Conservation (phyloP, 768 basidiomycete genomes). For the Paxillus involutus region DNA sequence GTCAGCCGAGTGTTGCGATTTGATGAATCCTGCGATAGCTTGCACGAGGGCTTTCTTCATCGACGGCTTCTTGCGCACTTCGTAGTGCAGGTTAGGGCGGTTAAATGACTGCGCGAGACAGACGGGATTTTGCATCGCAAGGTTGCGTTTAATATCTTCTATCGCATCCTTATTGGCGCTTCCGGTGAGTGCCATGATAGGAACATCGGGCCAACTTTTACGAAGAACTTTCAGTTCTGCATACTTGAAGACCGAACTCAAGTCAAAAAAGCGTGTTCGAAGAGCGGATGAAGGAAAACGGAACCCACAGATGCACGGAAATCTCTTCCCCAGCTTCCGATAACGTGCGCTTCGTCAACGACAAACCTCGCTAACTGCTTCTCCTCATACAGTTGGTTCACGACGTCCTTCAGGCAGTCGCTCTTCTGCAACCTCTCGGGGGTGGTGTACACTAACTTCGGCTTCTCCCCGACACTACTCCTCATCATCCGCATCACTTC, state of each 20-base stretch:
- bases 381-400: conserved; percentile 56
- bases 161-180: conserved; percentile 83
- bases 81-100: conserved; percentile 86
- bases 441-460: conserved; percentile 81
- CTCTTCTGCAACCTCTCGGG: conserved; percentile 85
- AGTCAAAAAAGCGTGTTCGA: conserved; percentile 9
- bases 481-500: conserved; percentile 44
- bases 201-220: conserved; percentile 70
- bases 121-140: conserved; percentile 60
- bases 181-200: conserved; percentile 96
- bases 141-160: conserved; percentile 72
- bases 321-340: conserved; percentile 92
- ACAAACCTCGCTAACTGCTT: conserved; percentile 82
- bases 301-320: conserved; percentile 77
- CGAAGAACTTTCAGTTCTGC: conserved; percentile 66
- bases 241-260: conserved; percentile 48
- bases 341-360: conserved; percentile 95
- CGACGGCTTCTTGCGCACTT: conserved; percentile 50
- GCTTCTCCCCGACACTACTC: conserved; percentile 39
- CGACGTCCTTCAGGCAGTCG: conserved; percentile 48
- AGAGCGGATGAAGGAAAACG: not conserved
- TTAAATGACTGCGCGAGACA: conserved; percentile 85
- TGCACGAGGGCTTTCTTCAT: conserved; percentile 43
- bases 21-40: conserved; percentile 72
- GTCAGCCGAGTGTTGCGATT: conserved; percentile 50